Conservation (phyloP, 306 rosid species). For the Quercus glauca region DNA sequence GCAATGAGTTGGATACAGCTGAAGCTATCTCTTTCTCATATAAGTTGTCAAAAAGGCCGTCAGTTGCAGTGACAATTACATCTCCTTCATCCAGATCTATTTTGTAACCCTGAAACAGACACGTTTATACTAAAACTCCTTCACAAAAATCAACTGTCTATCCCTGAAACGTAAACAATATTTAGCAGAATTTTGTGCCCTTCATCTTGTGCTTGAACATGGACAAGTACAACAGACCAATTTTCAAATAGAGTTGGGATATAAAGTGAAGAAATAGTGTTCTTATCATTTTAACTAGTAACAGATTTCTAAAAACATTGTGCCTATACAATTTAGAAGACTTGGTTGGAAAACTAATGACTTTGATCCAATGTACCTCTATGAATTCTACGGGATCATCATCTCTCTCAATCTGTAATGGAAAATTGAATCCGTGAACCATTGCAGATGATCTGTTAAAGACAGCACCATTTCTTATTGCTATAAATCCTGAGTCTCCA, state of each 20-base stretch:
- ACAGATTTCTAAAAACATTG: neutral
- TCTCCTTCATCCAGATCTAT: slow-evolving; percentile 65
- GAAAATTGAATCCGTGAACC: slow-evolving; percentile 66
- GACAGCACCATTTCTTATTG: slow-evolving; percentile 57
- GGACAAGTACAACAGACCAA: neutral
- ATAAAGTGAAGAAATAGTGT: neutral
- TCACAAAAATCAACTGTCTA: neutral
- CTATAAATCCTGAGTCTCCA: slow-evolving; percentile 68
- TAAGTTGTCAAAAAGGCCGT: slow-evolving; percentile 82
- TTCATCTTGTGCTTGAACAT: neutral
- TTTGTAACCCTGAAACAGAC: slow-evolving; percentile 42
- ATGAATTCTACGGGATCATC: slow-evolving; percentile 50
- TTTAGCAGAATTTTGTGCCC: neutral
- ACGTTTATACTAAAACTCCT: neutral
- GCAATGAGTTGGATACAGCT: slow-evolving; percentile 40
- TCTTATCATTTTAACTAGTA: neutral
- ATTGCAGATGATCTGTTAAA: slow-evolving; percentile 51
- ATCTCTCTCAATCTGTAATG: slow-evolving; percentile 44
- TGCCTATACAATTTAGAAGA: neutral
- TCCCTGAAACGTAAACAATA: slow-evolving; percentile 10
- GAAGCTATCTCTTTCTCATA: slow-evolving; percentile 72
- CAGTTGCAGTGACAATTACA: slow-evolving; percentile 62
- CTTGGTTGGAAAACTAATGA: neutral
- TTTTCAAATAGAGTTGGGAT: neutral
- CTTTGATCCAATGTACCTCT: slow-evolving; percentile 39